phyloP scores from a whole-genome alignment of 2,329 filamentous ascomycete genomes.

The Pyricularia sp. region DNA sequence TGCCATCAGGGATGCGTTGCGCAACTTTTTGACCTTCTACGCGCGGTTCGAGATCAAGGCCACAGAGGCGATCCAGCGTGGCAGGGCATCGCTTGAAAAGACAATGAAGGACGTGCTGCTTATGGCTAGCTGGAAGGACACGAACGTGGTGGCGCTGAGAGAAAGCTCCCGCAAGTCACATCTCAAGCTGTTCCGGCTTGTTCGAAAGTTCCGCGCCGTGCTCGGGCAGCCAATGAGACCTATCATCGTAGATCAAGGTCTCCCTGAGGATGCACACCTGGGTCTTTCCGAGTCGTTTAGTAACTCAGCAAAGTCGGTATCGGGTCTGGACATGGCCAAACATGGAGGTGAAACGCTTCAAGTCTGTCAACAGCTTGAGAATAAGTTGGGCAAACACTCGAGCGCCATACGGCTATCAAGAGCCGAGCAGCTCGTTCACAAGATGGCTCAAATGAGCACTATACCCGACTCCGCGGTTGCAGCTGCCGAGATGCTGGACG shows the following conservation, averaged over 20 bases:
- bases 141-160: constrained; percentile 79
- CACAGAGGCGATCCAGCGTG: constrained; percentile 53
- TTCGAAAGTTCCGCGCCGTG: constrained; percentile 78
- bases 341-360: constrained; percentile 22
- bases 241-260: constrained; percentile 45
- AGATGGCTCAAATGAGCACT: constrained; percentile 40
- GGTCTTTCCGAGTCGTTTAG: background rate
- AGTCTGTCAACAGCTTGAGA: constrained; percentile 23
- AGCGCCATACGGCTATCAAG: constrained; percentile 60
- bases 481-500: constrained; percentile 49
- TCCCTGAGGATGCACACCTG: constrained; percentile 39
- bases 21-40: constrained; percentile 72
- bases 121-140: constrained; percentile 95
- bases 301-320: background rate
- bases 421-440: constrained; percentile 56
- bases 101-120: constrained; percentile 89
- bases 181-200: constrained; percentile 81
- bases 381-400: constrained; percentile 24
- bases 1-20: constrained; percentile 53
- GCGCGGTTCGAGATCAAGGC: constrained; percentile 59
- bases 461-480: constrained; percentile 43
- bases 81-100: constrained; percentile 73
- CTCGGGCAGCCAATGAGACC: constrained; percentile 66
- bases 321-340: constrained; percentile 9
- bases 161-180: constrained; percentile 89